These are phyloP conservation scores for Hanseniaspora sp. DNA, from an alignment of 1,139 yeast species.

Conservation along the genomic window DNA sequence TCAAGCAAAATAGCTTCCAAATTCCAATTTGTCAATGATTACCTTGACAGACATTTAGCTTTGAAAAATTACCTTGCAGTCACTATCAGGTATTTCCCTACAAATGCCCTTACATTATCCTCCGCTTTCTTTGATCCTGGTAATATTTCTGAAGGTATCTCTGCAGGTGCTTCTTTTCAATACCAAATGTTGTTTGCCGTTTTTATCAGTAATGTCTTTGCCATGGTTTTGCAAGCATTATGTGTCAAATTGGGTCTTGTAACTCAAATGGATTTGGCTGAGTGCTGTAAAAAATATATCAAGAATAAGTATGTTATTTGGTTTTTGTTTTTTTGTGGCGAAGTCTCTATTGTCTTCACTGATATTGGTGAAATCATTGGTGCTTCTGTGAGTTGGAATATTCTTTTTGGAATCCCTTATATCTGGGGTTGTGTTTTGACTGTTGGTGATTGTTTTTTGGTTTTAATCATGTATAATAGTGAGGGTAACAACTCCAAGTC, in stretches of 20 bases:
- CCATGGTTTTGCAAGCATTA: constrained; percentile 71
- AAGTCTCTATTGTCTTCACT: constrained; percentile 80
- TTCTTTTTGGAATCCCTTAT: constrained; percentile 65
- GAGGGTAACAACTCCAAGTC: constrained; percentile 56
- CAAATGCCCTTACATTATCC: constrained; percentile 66
- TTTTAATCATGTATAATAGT: constrained; percentile 58
- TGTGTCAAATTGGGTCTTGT: constrained; percentile 82
- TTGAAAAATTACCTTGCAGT: constrained; percentile 45
- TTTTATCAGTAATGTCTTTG: constrained; percentile 74
- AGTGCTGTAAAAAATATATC: constrained; percentile 52
- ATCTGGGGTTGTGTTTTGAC: constrained; percentile 71
- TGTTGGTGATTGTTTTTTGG: constrained; percentile 71
- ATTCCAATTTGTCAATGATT: not conserved
- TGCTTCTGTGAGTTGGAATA: constrained; percentile 79
- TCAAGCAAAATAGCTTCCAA: not conserved
- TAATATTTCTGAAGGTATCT: constrained; percentile 86
- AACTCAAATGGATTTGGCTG: constrained; percentile 80
- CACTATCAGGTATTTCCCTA: constrained; percentile 31
- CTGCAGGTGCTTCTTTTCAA: constrained; percentile 81
- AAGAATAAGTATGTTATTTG: not conserved
- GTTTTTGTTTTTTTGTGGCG: constrained; percentile 56
- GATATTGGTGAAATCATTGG: constrained; percentile 93
- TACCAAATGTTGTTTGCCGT: constrained; percentile 73
- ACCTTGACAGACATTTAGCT: not conserved
- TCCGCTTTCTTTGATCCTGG: constrained; percentile 98